Evolutionary conservation across 495 filamentous ascomycete genomes (phyloP), one percentile per base, ranked within the genome.

Genomic region (Cercophora sp.): DNA sequence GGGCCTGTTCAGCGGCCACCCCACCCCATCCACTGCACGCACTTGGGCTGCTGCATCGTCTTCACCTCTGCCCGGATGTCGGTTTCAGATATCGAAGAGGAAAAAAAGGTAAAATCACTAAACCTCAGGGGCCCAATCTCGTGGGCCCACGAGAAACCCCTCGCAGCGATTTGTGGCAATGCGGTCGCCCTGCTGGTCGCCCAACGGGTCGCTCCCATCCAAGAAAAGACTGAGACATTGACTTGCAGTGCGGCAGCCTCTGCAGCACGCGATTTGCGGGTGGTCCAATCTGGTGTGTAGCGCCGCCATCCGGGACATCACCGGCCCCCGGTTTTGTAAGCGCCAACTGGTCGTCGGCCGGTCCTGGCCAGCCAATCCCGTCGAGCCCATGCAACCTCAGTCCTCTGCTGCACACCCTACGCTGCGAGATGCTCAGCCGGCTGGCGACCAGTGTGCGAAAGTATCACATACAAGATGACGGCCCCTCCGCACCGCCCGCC

Each of bases 201-300:
- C 51, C 50, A 36, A 27, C 37, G 42, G 43, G 48, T 37, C 42
- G 47, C 56, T 60, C 65, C 60, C 54, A 32, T 63, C 58, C 70
- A 74, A 69, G 70, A 68, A 71, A 69, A 65, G 60, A 62, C 64
- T 68, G 74, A 73, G 74, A 75, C 74, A 75, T 63, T 64, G 64
- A 66, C 65, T 69, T 62, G 69, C 68, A 67, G 63, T 68, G 63
- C 67, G 67, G 66, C 63, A 64, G 60, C 64, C 53, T 61, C 56
- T 62, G 56, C 71, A 68, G 58, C 65, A 72, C 68, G 61, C 58
- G 48, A 73, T 60, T 70, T 67, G 75, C 68, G 64, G 69, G 60
- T 60, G 57, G 60, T 46, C 45, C 43, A 52, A 51, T 51, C 19
- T 55, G 54, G 69, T 66, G 68, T 65, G 71, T 68, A 72, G 67